Base-by-base conservation (phyloP, 176 grass and related monocot genomes). In the Ananas comosus region DNA sequence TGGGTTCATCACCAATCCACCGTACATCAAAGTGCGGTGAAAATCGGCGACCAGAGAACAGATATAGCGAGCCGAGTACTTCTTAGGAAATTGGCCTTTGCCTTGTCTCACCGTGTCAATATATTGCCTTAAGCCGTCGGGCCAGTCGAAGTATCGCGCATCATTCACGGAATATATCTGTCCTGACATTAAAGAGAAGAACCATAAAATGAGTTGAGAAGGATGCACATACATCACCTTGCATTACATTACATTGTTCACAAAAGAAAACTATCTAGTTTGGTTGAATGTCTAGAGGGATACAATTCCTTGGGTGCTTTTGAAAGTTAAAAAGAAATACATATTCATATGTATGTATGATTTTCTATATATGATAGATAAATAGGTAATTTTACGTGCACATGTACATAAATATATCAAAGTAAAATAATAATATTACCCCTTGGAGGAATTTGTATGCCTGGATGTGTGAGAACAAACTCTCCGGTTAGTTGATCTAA, bases 121-220 rank as follows among this genome's bases (percentile, higher is more conserved):
- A 53, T 99, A 99, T 61, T 72, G 76, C 68, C 82, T 90, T 78
- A 93, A 84, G 54, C 87, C 89, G 53, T 99, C 87, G 0, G 94
- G 89, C 94, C 89, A 99, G 67, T 99, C 87, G 11, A 99, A 99
- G 69, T 93, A 99, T 2, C 89, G 71, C 3, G 89, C 94, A 23
- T 99, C 94, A 78, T 93, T 93, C 63, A 99, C 94, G 0, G 89
- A 99, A 74, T 93, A 93, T 90, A 93, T 93, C 72, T 99, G 89
- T 66, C 94, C 89, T 90, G 93, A 42, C 80, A 78, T 51, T 66
- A 52, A 74, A 1, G 33, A 33, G 21, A 48, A 78, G 47, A 23
- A 77, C 12, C n/a, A 9, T 12, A 71, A 24, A 63, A 12, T 54
- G 23, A 48, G 16, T 29, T 59, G 56, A 66, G 51, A 74, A 29